Conservation (phyloP, 352 stramenopile species). For the Achlya hypogyna region DNA sequence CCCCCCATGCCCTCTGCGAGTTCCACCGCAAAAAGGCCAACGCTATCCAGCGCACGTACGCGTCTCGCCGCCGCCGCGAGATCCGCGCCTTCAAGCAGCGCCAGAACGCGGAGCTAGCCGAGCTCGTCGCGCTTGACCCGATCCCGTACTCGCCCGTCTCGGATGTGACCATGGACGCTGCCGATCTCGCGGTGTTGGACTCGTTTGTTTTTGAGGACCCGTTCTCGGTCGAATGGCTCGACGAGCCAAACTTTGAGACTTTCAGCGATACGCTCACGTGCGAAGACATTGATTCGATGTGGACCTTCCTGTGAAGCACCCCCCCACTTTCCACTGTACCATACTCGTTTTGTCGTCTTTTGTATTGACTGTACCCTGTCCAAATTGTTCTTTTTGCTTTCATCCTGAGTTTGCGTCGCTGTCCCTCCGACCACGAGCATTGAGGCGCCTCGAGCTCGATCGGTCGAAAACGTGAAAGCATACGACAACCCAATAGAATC, state of each 20-base stretch:
- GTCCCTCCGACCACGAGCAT: too few species aligned
- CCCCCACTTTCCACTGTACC: background rate
- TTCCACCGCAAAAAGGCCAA: constrained; percentile 48
- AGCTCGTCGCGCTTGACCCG: background rate
- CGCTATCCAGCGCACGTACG: constrained; percentile 47
- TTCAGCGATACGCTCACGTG: constrained; percentile 8
- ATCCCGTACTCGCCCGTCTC: background rate
- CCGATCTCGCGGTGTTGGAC: background rate
- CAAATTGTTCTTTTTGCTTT: too few species aligned
- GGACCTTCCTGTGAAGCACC: background rate
- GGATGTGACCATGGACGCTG: background rate
- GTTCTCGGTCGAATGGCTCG: background rate
- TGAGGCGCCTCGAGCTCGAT: too few species aligned
- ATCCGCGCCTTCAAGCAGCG: constrained; percentile 18
- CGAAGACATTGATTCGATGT: constrained; percentile 10
- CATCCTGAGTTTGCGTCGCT: too few species aligned
- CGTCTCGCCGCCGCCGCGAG: constrained; percentile 34
- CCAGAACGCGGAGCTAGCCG: constrained; percentile 1
- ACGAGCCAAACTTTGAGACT: background rate
- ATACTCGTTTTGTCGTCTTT: background rate
- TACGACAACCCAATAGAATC: too few species aligned
- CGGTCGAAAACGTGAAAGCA: too few species aligned
- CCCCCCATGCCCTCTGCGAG: constrained; percentile 52
- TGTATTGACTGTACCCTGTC: too few species aligned
- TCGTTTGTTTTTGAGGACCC: constrained; percentile 1